These are phyloP conservation scores for Phellopilus nigrolimitatus DNA, from an alignment of 1,284 basidiomycete genomes.

Conservation along the genomic window DNA sequence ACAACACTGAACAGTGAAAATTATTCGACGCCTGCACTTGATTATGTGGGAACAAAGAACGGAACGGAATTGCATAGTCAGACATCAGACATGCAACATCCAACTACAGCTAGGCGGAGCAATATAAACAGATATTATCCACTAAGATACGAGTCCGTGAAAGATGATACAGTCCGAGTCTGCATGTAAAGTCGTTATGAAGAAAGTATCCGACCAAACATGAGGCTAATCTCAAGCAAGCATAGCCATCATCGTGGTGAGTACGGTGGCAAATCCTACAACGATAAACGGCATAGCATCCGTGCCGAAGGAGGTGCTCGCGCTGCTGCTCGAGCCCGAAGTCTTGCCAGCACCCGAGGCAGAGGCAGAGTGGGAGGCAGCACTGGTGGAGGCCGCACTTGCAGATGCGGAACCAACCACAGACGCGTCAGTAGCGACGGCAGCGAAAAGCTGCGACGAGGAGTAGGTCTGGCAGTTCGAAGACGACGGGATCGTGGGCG, in stretches of 20 bases:
- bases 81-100: constrained; percentile 8
- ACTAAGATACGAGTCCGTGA: constrained; percentile 5
- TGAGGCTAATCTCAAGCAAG: constrained; percentile 10
- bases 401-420: constrained; percentile 21
- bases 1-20: neutral
- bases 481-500: constrained; percentile 29
- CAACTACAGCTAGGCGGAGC: constrained; percentile 4
- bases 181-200: neutral
- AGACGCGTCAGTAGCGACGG: constrained; percentile 21
- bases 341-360: constrained; percentile 7
- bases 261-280: constrained; percentile 12
- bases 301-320: constrained; percentile 3
- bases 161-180: neutral
- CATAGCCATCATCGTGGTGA: constrained; percentile 18
- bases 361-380: constrained; percentile 9
- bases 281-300: constrained; percentile 14
- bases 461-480: constrained; percentile 34
- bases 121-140: constrained; percentile 1
- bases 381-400: constrained; percentile 10
- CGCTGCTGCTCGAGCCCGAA: constrained; percentile 3
- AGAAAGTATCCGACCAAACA: neutral
- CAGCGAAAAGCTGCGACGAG: constrained; percentile 32
- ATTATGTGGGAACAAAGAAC: neutral
- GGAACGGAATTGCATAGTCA: constrained; percentile 2
- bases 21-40: neutral